Evolutionary conservation across 768 basidiomycete species (phyloP), one percentile per base, ranked within the genome.

Genomic region (Panaeolus papilionaceus): DNA sequence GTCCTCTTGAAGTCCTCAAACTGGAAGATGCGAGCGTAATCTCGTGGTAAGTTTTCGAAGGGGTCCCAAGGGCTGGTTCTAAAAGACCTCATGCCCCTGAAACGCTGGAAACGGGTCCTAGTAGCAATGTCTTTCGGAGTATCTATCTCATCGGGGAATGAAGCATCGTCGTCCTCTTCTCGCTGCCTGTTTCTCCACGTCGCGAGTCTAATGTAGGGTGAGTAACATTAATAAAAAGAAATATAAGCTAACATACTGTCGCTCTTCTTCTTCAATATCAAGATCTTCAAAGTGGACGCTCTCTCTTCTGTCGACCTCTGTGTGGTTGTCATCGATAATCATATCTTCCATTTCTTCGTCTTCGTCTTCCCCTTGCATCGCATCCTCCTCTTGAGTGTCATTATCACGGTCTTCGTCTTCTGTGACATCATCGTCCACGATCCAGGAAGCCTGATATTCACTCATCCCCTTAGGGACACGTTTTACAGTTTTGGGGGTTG

Each of bases 51-150:
- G 74, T 96, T 96, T 79, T 99, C 97, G 72, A 92, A 98, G 8
- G 97, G 91, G 76, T 99, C 98, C 98, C 97, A 99, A 42, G 94
- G 94, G 75, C 94, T 96, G 6, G 97, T 99, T 42, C 97, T 83
- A 85, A 99, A 94, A 14, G 93, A 95, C 61, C 89, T 89, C 79
- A 99, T 78, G 8, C 97, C 97, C 67, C 97, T 89, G 77, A 90
- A 99, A 61, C 96, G 87, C 73, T 95, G 94, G 81, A 99, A 99
- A 11, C 98, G 88, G 10, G 85, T 85, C 18, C 86, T 83, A 3
- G 96, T 96, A 1, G 93, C 80, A 10, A 90, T 80, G 66, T 98
- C 92, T 70, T 89, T 88, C 0, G 97, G 97, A 0, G 98, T 99
- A 73, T 99, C 96, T 11, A 97, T 85, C 77, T 99, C 97, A 74